phyloP scores from a whole-genome alignment of 208 protist species.

The Leptomonas pyrrhocoris region DNA sequence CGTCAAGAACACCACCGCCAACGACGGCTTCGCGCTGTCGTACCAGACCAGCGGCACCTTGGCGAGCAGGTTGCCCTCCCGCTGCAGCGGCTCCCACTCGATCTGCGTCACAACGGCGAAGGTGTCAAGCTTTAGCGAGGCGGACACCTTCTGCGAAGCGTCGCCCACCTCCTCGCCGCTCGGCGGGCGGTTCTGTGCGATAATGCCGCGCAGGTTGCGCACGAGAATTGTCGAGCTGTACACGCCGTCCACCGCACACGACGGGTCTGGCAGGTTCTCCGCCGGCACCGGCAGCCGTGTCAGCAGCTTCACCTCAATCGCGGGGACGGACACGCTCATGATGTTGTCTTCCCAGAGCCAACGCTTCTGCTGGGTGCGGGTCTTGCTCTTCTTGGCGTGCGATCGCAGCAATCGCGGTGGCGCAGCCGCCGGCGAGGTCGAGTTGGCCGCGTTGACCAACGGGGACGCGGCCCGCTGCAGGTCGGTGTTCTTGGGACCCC shows the following conservation, averaged over 20 bases:
- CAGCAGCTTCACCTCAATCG: conserved; percentile 72
- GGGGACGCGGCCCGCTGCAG: conserved; percentile 19
- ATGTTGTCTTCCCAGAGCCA: conserved; percentile 81
- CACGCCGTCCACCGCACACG: conserved; percentile 36
- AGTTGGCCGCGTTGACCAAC: conserved; percentile 6
- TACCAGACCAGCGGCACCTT: conserved; percentile 63
- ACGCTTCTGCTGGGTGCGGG: conserved; percentile 73
- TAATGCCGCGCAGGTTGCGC: conserved; percentile 54
- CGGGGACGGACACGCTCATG: conserved; percentile 62
- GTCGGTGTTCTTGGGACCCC: background rate
- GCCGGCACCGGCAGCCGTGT: conserved; percentile 51
- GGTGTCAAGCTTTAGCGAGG: conserved; percentile 63
- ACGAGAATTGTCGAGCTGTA: conserved; percentile 67
- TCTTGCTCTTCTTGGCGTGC: conserved; percentile 47
- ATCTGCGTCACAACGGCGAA: conserved; percentile 76
- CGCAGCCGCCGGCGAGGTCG: background rate
- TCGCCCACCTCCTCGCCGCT: conserved; percentile 47
- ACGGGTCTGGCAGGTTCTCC: conserved; percentile 43
- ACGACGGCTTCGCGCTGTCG: conserved; percentile 59
- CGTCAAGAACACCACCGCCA: conserved; percentile 62
- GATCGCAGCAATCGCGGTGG: conserved; percentile 21
- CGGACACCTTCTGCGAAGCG: conserved; percentile 36
- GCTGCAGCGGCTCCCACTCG: conserved; percentile 73
- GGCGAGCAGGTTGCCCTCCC: conserved; percentile 63
- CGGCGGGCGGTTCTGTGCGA: conserved; percentile 59